These are phyloP conservation scores for Termitomyces sp. DNA, from an alignment of 1,284 basidiomycete genomes.

Conservation along the genomic window DNA sequence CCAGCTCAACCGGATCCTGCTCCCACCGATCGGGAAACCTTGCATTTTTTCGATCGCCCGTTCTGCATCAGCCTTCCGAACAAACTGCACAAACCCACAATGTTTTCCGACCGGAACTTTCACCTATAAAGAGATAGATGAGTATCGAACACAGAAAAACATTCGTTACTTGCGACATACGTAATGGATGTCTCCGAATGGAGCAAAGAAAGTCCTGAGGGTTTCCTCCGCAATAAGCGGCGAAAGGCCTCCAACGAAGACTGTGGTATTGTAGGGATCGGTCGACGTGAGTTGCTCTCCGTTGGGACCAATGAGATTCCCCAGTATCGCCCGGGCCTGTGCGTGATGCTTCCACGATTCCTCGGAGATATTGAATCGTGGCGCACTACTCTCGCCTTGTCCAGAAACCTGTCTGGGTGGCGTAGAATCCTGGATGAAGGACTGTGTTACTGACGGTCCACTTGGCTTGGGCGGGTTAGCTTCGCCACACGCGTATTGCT, in stretches of 20 bases:
- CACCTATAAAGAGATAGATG: slow-evolving; percentile 46
- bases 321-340: slow-evolving; percentile 72
- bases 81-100: slow-evolving; percentile 94
- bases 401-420: slow-evolving; percentile 29
- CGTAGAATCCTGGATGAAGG: slow-evolving; percentile 24
- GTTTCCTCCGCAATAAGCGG: slow-evolving; percentile 86
- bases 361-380: slow-evolving; percentile 56
- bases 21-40: slow-evolving; percentile 89
- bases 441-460: slow-evolving; percentile 21
- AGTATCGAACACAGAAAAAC: not conserved
- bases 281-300: slow-evolving; percentile 80
- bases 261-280: slow-evolving; percentile 89
- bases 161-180: slow-evolving; percentile 37
- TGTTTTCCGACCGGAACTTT: slow-evolving; percentile 95
- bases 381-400: slow-evolving; percentile 34
- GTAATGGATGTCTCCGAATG: slow-evolving; percentile 90
- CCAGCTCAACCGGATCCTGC: slow-evolving; percentile 88
- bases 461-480: slow-evolving; percentile 28
- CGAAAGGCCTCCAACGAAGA: slow-evolving; percentile 86
- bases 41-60: slow-evolving; percentile 94
- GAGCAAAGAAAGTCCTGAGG: slow-evolving; percentile 80
- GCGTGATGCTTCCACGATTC: slow-evolving; percentile 80
- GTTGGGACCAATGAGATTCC: slow-evolving; percentile 76
- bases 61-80: slow-evolving; percentile 87
- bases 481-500: slow-evolving; percentile 40